Evolutionary conservation across 177 flowering plant genomes (phyloP).

Genomic region (Vitis hybrid): DNA sequence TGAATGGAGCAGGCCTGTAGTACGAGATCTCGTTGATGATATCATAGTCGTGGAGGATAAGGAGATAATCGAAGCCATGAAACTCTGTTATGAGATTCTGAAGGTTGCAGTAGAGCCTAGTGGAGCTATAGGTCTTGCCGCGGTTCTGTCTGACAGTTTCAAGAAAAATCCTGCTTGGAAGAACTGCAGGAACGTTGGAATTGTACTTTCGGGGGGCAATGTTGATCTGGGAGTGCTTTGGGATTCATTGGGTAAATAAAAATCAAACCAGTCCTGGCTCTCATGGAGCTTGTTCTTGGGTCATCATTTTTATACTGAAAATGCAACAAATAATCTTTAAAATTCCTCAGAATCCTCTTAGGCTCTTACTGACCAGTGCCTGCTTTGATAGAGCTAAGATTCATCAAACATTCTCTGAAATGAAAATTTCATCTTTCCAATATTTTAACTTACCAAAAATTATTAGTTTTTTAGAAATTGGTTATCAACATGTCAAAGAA

Average conservation of each 20-base stretch:
- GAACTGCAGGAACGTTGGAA: conserved; percentile 57
- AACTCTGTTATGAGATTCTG: conserved; percentile 73
- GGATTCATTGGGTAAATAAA: conserved; percentile 43
- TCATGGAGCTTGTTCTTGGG: no score
- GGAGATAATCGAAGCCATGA: conserved; percentile 83
- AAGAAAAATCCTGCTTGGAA: conserved; percentile 54
- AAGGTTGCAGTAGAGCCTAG: conserved; percentile 92
- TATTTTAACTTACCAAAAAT: no score
- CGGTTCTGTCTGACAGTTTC: conserved; percentile 68
- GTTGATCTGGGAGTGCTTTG: conserved; percentile 77
- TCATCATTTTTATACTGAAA: no score
- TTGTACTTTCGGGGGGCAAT: conserved; percentile 87
- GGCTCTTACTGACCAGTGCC: no score
- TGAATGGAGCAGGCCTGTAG: conserved; percentile 66
- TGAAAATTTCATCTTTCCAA: no score
- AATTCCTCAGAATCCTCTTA: no score
- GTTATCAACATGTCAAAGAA: no score
- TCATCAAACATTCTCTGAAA: no score
- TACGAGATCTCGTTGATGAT: conserved; percentile 82
- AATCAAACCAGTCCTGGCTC: conserved; percentile 2
- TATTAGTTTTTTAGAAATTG: no score
- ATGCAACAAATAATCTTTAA: no score
- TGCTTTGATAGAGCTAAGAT: no score
- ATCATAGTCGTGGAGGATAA: conserved; percentile 70
- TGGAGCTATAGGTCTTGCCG: conserved; percentile 94